These are phyloP conservation scores for Plasmodium yoelii DNA, from an alignment of 169 alveolate species.

Conservation along the genomic window DNA sequence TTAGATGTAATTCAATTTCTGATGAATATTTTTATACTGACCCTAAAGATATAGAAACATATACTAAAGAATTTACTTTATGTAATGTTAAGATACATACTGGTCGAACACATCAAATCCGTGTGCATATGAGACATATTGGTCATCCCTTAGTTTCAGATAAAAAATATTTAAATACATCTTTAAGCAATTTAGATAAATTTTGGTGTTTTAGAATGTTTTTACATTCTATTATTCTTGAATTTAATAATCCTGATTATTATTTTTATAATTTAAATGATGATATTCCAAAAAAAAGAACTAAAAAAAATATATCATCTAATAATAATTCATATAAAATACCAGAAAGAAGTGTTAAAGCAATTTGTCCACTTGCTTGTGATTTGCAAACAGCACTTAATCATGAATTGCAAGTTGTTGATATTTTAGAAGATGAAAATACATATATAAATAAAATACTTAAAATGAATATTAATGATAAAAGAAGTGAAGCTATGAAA, in stretches of 20 bases:
- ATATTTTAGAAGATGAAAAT: constrained; percentile 75
- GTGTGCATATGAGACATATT: constrained; percentile 84
- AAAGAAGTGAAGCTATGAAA: constrained; percentile 76
- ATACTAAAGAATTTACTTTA: constrained; percentile 80
- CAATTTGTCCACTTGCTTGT: constrained; percentile 80
- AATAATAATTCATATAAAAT: constrained; percentile 18
- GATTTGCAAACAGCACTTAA: constrained; percentile 76
- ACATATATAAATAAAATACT: constrained; percentile 50
- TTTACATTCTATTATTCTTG: constrained; percentile 80
- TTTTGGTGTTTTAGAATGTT: constrained; percentile 85
- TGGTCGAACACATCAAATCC: constrained; percentile 84
- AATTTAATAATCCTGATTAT: constrained; percentile 80
- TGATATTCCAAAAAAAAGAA: constrained; percentile 59
- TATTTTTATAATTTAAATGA: constrained; percentile 46
- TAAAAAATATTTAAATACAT: constrained; percentile 78
- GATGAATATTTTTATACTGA: constrained; percentile 62
- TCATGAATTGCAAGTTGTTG: constrained; percentile 66
- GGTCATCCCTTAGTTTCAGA: constrained; percentile 85
- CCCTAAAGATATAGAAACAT: constrained; percentile 68
- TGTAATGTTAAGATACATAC: constrained; percentile 82
- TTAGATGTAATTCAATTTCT: constrained; percentile 58
- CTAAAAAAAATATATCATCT: constrained; percentile 32
- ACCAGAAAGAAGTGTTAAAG: constrained; percentile 78
- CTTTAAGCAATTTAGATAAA: constrained; percentile 76
- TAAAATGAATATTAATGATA: constrained; percentile 71